A percentile compares a stretch with the other conserved stretches of the same genome.
These are phyloP conservation scores for Mycosphaerella arachidis DNA, from an alignment of 2,329 filamentous ascomycete genomes.

Conservation along the genomic window DNA sequence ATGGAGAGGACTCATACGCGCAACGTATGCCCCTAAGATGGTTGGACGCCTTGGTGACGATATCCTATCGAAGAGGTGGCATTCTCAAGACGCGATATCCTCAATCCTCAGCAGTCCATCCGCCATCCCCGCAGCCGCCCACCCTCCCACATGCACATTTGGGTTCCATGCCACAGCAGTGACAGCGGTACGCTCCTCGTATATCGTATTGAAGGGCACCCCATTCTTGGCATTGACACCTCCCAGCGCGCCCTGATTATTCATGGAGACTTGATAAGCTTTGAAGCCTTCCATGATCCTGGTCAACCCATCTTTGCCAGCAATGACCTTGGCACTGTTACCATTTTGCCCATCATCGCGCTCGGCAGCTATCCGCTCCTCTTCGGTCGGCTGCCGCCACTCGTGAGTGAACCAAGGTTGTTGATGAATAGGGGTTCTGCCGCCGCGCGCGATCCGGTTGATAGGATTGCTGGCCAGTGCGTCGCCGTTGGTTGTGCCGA, in stretches of 20 bases:
- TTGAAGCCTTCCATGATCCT: constrained; percentile 43
- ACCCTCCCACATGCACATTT: constrained; percentile 46
- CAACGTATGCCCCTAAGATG: too few species aligned
- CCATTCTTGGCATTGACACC: constrained; percentile 19
- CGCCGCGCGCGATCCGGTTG: constrained; percentile 44
- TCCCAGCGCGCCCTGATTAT: constrained; percentile 13
- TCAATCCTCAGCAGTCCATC: constrained; percentile 48
- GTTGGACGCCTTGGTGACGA: too few species aligned
- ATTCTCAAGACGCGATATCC: constrained; percentile 35
- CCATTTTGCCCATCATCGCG: neutral
- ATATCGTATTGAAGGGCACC: constrained; percentile 37
- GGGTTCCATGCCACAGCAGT: constrained; percentile 49
- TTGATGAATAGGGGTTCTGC: constrained; percentile 49
- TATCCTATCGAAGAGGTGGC: too few species aligned
- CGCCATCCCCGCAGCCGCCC: constrained; percentile 49
- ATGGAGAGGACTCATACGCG: too few species aligned
- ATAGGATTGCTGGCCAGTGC: constrained; percentile 51
- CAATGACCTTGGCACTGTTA: neutral
- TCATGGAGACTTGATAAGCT: constrained; percentile 24
- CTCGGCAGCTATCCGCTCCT: constrained; percentile 11
- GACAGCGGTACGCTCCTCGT: constrained; percentile 43
- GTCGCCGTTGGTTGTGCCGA: constrained; percentile 50
- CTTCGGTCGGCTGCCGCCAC: constrained; percentile 39
- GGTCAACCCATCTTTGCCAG: constrained; percentile 21
- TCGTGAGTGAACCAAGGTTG: constrained; percentile 57